phyloP scores from a whole-genome alignment of 2,329 filamentous ascomycete species.

The Neonectria ditissima region DNA sequence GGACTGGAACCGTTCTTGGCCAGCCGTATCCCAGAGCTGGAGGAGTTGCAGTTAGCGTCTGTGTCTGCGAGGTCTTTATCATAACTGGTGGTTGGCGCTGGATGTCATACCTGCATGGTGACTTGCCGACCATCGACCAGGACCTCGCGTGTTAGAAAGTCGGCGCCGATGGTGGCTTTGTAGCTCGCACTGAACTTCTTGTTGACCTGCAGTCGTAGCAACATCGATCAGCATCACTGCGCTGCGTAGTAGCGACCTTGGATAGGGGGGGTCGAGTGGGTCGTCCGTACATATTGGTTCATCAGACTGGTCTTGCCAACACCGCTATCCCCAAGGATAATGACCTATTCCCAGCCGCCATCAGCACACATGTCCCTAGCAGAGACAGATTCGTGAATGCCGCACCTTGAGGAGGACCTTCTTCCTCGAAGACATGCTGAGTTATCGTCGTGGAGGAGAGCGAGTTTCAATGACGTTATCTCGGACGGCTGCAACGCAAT shows the following conservation, averaged over 20 bases:
- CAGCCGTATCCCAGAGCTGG: slow-evolving; percentile 97
- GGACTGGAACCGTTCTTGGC: slow-evolving; percentile 97
- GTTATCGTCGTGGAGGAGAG: slow-evolving; percentile 35
- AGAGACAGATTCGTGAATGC: background rate
- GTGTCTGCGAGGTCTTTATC: background rate
- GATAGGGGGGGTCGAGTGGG: slow-evolving; percentile 27
- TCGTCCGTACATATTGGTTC: slow-evolving; percentile 96
- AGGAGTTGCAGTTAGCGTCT: slow-evolving; percentile 16
- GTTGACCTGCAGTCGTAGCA: slow-evolving; percentile 79
- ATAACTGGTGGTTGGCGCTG: slow-evolving; percentile 24
- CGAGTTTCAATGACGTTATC: slow-evolving; percentile 49
- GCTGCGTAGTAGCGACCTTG: slow-evolving; percentile 8
- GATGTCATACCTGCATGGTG: slow-evolving; percentile 86
- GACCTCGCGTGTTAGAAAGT: slow-evolving; percentile 98
- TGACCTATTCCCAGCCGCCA: slow-evolving; percentile 73
- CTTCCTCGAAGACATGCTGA: slow-evolving; percentile 82
- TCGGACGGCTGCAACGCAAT: slow-evolving; percentile 38
- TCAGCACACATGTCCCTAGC: slow-evolving; percentile 26
- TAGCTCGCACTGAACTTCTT: slow-evolving; percentile 99
- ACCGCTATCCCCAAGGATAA: slow-evolving; percentile 98
- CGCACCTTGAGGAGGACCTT: slow-evolving; percentile 90
- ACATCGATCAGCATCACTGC: slow-evolving; percentile 27
- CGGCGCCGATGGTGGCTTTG: slow-evolving; percentile 98
- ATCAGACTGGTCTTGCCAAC: slow-evolving; percentile 99
- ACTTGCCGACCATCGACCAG: slow-evolving; percentile 96